These are phyloP conservation scores for Serendipita vermifera DNA, from an alignment of 768 basidiomycete species.

Conservation along the genomic window DNA sequence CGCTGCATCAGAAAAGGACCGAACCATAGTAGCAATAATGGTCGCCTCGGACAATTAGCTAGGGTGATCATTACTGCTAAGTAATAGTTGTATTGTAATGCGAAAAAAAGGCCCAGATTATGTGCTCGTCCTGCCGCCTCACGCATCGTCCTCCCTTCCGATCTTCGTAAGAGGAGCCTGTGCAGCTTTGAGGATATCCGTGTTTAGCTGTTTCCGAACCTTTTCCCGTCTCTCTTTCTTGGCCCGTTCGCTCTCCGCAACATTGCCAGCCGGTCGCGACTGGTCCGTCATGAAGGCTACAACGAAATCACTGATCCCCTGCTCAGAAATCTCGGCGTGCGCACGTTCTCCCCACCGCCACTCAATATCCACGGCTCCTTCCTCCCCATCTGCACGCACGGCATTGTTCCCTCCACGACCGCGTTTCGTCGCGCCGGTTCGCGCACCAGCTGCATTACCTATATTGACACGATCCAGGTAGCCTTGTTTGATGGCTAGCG, in stretches of 20 bases:
- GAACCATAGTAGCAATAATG: no score
- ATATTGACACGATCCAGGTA: constrained; percentile 60
- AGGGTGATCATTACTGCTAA: no score
- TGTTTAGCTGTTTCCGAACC: background rate
- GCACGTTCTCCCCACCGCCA: constrained; percentile 84
- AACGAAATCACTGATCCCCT: constrained; percentile 58
- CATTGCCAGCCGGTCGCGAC: background rate
- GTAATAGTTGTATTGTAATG: no score
- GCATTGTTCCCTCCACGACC: constrained; percentile 36
- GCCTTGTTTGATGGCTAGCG: constrained; percentile 48
- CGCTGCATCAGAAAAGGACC: no score
- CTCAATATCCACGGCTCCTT: constrained; percentile 31
- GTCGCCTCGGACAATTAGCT: no score
- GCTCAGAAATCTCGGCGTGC: constrained; percentile 71
- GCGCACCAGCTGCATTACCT: constrained; percentile 33
- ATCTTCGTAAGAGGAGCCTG: background rate
- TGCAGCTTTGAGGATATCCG: background rate
- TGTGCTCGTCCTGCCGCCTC: no score
- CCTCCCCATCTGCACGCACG: constrained; percentile 19
- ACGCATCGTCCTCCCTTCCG: no score
- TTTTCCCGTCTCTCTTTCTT: constrained; percentile 7
- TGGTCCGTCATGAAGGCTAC: constrained; percentile 57
- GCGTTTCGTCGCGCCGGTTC: constrained; percentile 38
- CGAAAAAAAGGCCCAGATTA: no score
- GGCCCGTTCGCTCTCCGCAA: background rate